A percentile compares a stretch with the other conserved stretches of the same genome.
These are phyloP conservation scores for Dactylellina sp. DNA, from an alignment of 2,329 filamentous ascomycete species.

Conservation along the genomic window DNA sequence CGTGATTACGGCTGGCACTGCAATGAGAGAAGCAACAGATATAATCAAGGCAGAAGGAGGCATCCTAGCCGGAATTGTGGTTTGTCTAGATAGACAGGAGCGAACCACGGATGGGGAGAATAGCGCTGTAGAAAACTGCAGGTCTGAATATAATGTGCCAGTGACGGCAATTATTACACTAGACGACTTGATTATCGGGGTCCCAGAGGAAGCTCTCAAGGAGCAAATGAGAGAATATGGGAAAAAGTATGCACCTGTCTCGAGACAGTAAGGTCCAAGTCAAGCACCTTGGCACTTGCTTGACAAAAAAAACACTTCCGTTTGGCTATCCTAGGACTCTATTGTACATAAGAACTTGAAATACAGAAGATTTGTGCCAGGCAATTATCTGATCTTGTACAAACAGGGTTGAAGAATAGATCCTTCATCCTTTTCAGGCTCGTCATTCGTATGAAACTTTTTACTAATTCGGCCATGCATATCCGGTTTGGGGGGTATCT, in stretches of 20 bases:
- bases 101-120: slow-evolving; percentile 78
- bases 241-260: slow-evolving; percentile 67
- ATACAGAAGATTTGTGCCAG: not conserved
- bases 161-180: slow-evolving; percentile 86
- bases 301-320: too few species aligned
- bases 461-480: slow-evolving; percentile 63
- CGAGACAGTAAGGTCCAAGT: slow-evolving; percentile 23
- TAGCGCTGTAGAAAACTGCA: slow-evolving; percentile 87
- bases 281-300: not conserved
- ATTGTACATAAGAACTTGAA: slow-evolving; percentile 28
- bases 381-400: slow-evolving; percentile 82
- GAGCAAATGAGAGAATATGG: slow-evolving; percentile 80
- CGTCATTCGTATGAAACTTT: slow-evolving; percentile 72
- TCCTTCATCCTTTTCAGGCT: slow-evolving; percentile 69
- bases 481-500: slow-evolving; percentile 57
- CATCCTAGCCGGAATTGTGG: slow-evolving; percentile 84
- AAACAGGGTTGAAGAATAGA: slow-evolving; percentile 89
- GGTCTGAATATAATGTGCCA: slow-evolving; percentile 83
- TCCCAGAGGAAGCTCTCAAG: slow-evolving; percentile 73
- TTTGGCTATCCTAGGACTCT: too few species aligned
- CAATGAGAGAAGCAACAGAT: slow-evolving; percentile 88
- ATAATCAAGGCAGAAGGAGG: slow-evolving; percentile 90
- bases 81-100: slow-evolving; percentile 88
- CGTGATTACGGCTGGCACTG: slow-evolving; percentile 94
- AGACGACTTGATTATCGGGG: slow-evolving; percentile 80